Evolutionary conservation across 1,139 yeast genomes (phyloP).

Genomic region (Geotrichum europaeum): DNA sequence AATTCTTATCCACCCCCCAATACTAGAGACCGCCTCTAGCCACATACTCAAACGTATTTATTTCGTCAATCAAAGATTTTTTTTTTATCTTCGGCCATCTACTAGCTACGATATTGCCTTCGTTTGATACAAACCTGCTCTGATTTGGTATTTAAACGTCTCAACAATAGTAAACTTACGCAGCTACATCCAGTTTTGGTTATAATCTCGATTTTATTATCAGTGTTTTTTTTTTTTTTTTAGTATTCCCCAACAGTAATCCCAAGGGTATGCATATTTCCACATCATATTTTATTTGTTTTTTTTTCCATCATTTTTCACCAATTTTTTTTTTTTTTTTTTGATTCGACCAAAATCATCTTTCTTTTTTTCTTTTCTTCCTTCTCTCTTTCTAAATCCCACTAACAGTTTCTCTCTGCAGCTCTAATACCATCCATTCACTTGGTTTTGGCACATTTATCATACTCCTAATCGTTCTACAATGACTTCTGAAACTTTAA

Average conservation of each 20-base stretch:
- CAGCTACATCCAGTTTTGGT: neutral
- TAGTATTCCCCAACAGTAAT: neutral
- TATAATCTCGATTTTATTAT: neutral
- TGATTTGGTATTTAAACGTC: neutral
- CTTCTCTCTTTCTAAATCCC: neutral
- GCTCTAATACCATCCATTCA: slow-evolving; percentile 4
- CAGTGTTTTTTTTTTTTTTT: neutral
- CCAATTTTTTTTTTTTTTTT: neutral
- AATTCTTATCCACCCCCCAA: neutral
- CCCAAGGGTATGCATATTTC: neutral
- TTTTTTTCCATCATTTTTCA: neutral
- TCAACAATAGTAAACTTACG: neutral
- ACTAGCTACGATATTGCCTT: neutral
- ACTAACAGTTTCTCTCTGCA: neutral
- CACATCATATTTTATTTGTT: neutral
- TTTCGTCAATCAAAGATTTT: neutral
- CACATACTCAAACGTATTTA: neutral
- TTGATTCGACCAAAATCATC: neutral
- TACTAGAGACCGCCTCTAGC: neutral
- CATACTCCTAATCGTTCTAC: neutral
- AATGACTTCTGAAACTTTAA: slow-evolving; percentile 7
- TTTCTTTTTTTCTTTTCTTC: neutral
- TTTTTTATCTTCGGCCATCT: neutral
- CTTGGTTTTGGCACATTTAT: slow-evolving; percentile 1
- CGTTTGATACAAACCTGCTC: neutral